Conservation (phyloP, 1,139 yeast genomes). For the Blastobotrys apis region DNA sequence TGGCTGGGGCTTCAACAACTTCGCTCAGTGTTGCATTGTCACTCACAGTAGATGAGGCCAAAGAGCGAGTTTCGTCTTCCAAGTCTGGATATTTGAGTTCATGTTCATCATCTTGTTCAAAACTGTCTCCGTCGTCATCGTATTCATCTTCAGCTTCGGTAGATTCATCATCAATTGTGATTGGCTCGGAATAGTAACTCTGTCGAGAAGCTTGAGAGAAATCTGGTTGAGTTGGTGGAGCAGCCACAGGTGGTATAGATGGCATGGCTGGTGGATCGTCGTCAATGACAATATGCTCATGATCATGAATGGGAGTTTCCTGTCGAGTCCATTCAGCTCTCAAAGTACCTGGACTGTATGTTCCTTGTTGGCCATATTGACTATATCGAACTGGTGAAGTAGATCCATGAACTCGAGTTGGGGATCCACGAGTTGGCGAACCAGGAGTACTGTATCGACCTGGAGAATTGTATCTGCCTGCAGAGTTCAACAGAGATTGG, state of each 20-base stretch:
- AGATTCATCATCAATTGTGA: conserved; percentile 11
- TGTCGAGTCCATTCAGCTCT: conserved; percentile 31
- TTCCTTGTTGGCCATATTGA: too few relatives aligned
- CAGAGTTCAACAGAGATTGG: conserved; percentile 16
- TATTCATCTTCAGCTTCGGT: conserved; percentile 10
- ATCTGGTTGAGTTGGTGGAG: conserved; percentile 24
- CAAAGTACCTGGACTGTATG: conserved; percentile 14
- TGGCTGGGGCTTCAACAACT: conserved; percentile 38
- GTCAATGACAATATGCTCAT: conserved; percentile 26
- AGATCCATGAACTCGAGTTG: conserved; percentile 19
- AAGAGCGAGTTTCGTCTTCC: conserved; percentile 27
- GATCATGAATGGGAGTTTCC: conserved; percentile 30
- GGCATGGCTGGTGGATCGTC: conserved; percentile 11
- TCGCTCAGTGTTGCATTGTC: conserved; percentile 24
- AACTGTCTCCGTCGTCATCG: conserved; percentile 15
- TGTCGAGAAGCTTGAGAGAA: conserved; percentile 12
- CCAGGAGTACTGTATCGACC: conserved; percentile 6
- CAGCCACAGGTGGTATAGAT: conserved; percentile 3
- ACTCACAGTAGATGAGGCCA: conserved; percentile 19
- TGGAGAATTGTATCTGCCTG: conserved; percentile 21
- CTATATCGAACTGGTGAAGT: conserved; percentile 12
- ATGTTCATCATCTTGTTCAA: conserved; percentile 30
- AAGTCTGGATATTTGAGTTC: conserved; percentile 25
- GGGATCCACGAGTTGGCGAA: conserved; percentile 13
- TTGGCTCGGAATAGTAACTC: not conserved